phyloP scores from a whole-genome alignment of 495 filamentous ascomycete genomes.

The Neurospora hispaniola region DNA sequence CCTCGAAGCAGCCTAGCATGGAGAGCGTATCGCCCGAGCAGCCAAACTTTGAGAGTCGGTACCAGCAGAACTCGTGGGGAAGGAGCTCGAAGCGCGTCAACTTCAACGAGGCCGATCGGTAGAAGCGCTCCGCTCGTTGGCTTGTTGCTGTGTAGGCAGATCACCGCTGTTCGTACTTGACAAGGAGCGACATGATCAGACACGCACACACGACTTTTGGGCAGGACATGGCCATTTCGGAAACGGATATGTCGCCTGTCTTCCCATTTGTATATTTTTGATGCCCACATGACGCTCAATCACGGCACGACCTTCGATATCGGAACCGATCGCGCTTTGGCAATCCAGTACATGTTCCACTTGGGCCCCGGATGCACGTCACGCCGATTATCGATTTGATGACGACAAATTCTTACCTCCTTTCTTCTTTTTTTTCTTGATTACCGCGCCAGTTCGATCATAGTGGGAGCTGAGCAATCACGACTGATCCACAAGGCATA shows the following conservation, averaged over 20 bases:
- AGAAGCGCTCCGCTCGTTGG: not conserved
- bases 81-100: not conserved
- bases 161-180: not conserved
- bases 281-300: not conserved
- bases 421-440: not conserved
- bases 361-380: not conserved
- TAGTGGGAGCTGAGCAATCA: not conserved
- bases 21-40: not conserved
- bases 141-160: not conserved
- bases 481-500: not conserved
- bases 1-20: not conserved
- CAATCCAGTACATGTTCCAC: not conserved
- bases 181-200: not conserved
- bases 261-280: not conserved
- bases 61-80: not conserved
- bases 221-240: not conserved
- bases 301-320: not conserved
- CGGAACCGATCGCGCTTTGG: not conserved
- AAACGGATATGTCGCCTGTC: not conserved
- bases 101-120: not conserved
- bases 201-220: not conserved
- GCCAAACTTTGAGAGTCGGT: not conserved
- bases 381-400: not conserved
- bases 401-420: not conserved
- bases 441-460: not conserved